phyloP scores from a whole-genome alignment of 164 flowering plant genomes.

The Kalanchoe fedtschenkoi region DNA sequence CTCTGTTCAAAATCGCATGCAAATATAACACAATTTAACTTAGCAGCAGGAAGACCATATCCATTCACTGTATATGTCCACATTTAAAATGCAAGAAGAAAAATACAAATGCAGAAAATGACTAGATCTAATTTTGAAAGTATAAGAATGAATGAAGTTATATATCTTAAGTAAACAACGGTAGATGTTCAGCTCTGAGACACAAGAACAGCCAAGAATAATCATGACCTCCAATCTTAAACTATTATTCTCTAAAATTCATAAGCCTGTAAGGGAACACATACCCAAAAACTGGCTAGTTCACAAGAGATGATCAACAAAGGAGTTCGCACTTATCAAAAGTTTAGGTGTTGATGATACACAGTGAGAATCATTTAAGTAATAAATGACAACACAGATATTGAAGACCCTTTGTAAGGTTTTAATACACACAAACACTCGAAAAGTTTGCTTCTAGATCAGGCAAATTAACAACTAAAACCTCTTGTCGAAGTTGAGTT shows the following conservation, averaged over 20 bases:
- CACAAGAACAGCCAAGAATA: neutral
- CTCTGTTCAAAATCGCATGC: constrained; percentile 32
- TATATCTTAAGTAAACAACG: neutral
- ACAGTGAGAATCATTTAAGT: neutral
- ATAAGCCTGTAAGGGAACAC: too few relatives aligned
- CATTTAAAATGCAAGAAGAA: neutral
- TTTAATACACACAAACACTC: too few relatives aligned
- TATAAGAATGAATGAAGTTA: neutral
- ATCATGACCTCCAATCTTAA: neutral
- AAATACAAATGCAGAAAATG: neutral
- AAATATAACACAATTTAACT: neutral
- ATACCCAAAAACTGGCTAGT: too few relatives aligned
- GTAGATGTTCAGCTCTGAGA: neutral
- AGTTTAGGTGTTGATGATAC: neutral
- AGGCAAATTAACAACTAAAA: neutral
- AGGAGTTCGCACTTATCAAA: too few relatives aligned
- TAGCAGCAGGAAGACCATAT: too few relatives aligned
- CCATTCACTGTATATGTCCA: neutral
- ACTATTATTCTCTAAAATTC: neutral
- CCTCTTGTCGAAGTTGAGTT: neutral
- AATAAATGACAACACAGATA: neutral
- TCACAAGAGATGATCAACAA: neutral
- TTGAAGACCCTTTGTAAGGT: neutral
- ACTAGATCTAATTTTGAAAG: neutral
- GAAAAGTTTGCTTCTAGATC: neutral